A percentile compares a stretch with the other conserved stretches of the same genome.
These are phyloP conservation scores for Yamadazyma epiphylla DNA, from an alignment of 1,139 yeast genomes.

Conservation along the genomic window DNA sequence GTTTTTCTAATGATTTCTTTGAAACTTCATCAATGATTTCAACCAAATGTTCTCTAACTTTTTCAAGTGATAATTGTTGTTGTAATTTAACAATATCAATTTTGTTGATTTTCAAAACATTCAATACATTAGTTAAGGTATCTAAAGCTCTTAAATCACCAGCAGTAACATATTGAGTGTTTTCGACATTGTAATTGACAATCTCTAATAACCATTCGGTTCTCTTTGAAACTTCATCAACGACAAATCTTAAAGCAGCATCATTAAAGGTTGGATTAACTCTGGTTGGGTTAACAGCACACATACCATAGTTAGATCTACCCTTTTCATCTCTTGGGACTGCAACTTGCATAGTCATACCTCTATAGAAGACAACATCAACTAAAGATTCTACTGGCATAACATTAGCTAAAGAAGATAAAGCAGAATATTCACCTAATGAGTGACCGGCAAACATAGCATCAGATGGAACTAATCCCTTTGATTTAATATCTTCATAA, in stretches of 20 bases:
- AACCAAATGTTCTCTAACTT: constrained; percentile 79
- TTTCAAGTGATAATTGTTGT: constrained; percentile 75
- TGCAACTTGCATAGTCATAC: constrained; percentile 99
- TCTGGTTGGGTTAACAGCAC: constrained; percentile 96
- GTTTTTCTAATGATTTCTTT: constrained; percentile 75
- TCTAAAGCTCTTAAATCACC: constrained; percentile 97
- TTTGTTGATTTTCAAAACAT: constrained; percentile 89
- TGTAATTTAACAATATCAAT: constrained; percentile 88
- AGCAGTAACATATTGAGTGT: constrained; percentile 97
- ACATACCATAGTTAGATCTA: constrained; percentile 98
- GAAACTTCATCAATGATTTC: constrained; percentile 88
- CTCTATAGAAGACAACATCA: constrained; percentile 98
- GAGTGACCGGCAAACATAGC: constrained; percentile 99
- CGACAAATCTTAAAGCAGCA: constrained; percentile 92
- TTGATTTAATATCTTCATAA: constrained; percentile 93
- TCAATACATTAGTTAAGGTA: constrained; percentile 87
- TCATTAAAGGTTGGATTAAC: constrained; percentile 85
- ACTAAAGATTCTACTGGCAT: constrained; percentile 98
- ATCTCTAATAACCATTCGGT: constrained; percentile 95
- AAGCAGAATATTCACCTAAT: constrained; percentile 96
- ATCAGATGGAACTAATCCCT: constrained; percentile 92
- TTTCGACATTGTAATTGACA: constrained; percentile 97
- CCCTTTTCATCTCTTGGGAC: constrained; percentile 95
- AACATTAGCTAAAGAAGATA: constrained; percentile 94
- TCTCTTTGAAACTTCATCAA: constrained; percentile 76